Evolutionary conservation across 1,284 basidiomycete genomes (phyloP).

Genomic region (Tausonia pullulans): DNA sequence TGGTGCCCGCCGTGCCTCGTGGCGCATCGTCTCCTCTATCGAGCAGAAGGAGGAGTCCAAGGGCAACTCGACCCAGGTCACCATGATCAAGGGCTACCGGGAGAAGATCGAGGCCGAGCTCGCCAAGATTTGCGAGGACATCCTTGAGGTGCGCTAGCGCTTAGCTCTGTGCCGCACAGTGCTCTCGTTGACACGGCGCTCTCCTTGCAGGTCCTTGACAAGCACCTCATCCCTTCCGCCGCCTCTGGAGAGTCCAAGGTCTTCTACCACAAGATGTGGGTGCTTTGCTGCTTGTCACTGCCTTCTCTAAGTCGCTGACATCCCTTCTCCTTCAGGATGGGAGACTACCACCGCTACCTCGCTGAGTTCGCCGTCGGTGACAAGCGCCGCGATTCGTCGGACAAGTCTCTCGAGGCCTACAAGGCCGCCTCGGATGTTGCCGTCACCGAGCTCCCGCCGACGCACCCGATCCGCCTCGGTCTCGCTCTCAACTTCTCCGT

Average conservation of each 20-base stretch:
- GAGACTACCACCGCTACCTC: constrained; percentile 99
- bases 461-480: constrained; percentile 98
- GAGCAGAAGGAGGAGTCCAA: constrained; percentile 99
- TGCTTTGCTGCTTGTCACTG: constrained; percentile 13
- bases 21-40: constrained; percentile 98
- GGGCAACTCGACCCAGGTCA: constrained; percentile 94
- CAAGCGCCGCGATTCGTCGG: constrained; percentile 95
- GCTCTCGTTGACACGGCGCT: background rate
- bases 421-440: constrained; percentile 98
- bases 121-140: constrained; percentile 98
- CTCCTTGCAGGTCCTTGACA: constrained; percentile 62
- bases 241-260: constrained; percentile 98
- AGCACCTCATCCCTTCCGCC: constrained; percentile 97
- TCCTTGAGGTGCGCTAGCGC: constrained; percentile 50
- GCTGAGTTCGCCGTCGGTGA: constrained; percentile 98
- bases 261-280: constrained; percentile 99
- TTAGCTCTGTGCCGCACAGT: background rate
- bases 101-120: constrained; percentile 98
- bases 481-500: constrained; percentile 99
- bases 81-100: constrained; percentile 98
- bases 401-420: constrained; percentile 98
- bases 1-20: constrained; percentile 95
- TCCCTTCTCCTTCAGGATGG: constrained; percentile 61
- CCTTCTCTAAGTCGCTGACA: constrained; percentile 6
- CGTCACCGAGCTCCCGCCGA: constrained; percentile 92